Evolutionary conservation across 2,329 filamentous ascomycete genomes (phyloP), one percentile per base, ranked within the genome.

Genomic region (Botrytis tulipae): DNA sequence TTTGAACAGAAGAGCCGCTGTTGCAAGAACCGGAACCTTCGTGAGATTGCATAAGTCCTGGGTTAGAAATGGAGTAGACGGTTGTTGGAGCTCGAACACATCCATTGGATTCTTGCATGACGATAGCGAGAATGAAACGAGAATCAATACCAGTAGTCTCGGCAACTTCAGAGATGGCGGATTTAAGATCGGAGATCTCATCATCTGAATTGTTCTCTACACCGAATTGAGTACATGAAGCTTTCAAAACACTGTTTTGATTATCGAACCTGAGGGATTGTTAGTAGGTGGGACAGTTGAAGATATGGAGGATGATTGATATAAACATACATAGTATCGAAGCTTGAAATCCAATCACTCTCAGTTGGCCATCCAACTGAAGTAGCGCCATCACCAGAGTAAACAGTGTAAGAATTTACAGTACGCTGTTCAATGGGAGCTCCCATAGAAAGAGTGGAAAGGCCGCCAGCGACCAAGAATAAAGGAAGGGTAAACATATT

Each of bases 31-130:
- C 75, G 1, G 44, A 37, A 20, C 76, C 76, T 25, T 73, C 70
- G 48, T 76, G 74, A 12, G 74, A 75, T 75, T 80, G 79, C 79
- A 80, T 80, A 4, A 80, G 73, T 35, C 79, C 79, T 22, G 75
- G 75, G 57, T 78, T 77, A 14, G 60, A 29, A n/a, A 74, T 67
- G 22, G 72, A 70, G 35, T 75, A 72, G 20, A 70, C 57, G 12
- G 74, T 73, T 22, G 72, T 74, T 29, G 70, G 75, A 51, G 75
- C 75, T 32, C 74, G 71, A 18, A 78, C 78, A 29, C 77, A 76
- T 57, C 80, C 79, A 54, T 78, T 79, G 20, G 77, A 77, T 70
- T 82, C 81, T 75, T 82, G 81, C 76, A 81, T 78, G 20, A 82
- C 77, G n/a, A 81, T 76, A 9, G 80, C 81, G 3, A 82, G 75